Evolutionary conservation across 106 monocot genomes (phyloP), one percentile per base, ranked within the genome.

Genomic region (Dioscorea zingiberensis): DNA sequence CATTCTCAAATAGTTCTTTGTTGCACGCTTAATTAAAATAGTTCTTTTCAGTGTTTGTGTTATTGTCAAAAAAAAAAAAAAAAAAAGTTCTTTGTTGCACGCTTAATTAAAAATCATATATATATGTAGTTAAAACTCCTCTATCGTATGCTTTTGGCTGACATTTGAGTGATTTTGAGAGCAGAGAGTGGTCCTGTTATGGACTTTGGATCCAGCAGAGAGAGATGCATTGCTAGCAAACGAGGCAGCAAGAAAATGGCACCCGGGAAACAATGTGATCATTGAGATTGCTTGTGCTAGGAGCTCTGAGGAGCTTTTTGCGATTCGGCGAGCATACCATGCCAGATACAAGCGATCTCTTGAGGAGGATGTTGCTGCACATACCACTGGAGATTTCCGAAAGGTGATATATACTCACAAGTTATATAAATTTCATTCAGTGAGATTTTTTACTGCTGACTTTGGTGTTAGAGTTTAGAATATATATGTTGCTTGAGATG

Each of bases 291-390:
- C 94, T 5, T 74, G 78, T 27, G 26, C 84, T 0, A 75, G 86
- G 63, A 73, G 62, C 13, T 66, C 84, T 6, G 79, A 48, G 13
- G 80, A 89, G 62, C 64, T 90, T 25, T 65, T 90, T 21, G 51
- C 73, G 4, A 79, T 62, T 22, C 73, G 82, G 59, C 70, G 59
- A 55, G 94, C 89, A 18, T 94, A 94, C 71, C 94, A 94, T 24
- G 81, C 28, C 47, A 81, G 74, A 4, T 87, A 64, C 77, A 89
- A 87, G 77, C 73, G 81, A 46, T 94, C 86, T 21, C 84, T 94
- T 27, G 89, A 94, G 73, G 94, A 94, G 77, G 94, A 90, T 44
- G 84, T 94, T 19, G 89, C 94, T 2, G 78, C 76, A 21, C 86
- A 89, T 68, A 77, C 78, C 47, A 71, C 70, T 17, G 94, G 76